Base-by-base conservation (phyloP, 108 stramenopile genomes). In the Nitzschia palea region DNA sequence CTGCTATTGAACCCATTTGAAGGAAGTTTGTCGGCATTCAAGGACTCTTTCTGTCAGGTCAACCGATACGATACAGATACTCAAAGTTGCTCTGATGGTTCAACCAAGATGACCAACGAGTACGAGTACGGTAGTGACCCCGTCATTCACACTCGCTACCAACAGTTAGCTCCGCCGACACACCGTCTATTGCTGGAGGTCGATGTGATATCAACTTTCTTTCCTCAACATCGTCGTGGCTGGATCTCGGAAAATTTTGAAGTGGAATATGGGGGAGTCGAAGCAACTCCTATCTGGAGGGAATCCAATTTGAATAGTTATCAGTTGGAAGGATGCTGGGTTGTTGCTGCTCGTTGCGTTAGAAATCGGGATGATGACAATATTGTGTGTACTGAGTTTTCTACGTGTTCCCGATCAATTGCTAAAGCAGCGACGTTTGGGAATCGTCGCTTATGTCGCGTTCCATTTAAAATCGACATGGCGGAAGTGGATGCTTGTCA, bases 1-100 rank as follows among this genome's bases (percentile, higher is more conserved):
- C 56, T 81, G 1, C 50, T 83, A 6, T 65, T 88, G 66, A 63
- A 88, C 77, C 87, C 87, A n/a, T 81, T 78, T 42, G 67, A 77
- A 53, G 71, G 79, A 29, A 73, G 74, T 5, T 47, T 86, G 18
- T 60, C 44, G 17, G 76, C 82, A 4, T 58, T 80, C 37, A 54
- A 45, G 14, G 65, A 65, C 40, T 65, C 63, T 37, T 62, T 78
- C n/a, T n/a, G n/a, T n/a, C n/a, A n/a, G n/a, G n/a, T n/a, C n/a
- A n/a, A n/a, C n/a, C n/a, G n/a, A n/a, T n/a, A n/a, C n/a, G n/a
- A n/a, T n/a, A n/a, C n/a, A n/a, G n/a, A n/a, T n/a, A n/a, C n/a
- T n/a, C n/a, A n/a, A n/a, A n/a, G n/a, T n/a, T n/a, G n/a, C n/a
- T n/a, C n/a, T n/a, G n/a, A n/a, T n/a, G n/a, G n/a, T n/a, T n/a